Percentiles rank a stretch among this genome's conserved stretches.
Conservation (phyloP, 1,284 basidiomycete genomes). For the Cutaneotrichosporon sp. region DNA sequence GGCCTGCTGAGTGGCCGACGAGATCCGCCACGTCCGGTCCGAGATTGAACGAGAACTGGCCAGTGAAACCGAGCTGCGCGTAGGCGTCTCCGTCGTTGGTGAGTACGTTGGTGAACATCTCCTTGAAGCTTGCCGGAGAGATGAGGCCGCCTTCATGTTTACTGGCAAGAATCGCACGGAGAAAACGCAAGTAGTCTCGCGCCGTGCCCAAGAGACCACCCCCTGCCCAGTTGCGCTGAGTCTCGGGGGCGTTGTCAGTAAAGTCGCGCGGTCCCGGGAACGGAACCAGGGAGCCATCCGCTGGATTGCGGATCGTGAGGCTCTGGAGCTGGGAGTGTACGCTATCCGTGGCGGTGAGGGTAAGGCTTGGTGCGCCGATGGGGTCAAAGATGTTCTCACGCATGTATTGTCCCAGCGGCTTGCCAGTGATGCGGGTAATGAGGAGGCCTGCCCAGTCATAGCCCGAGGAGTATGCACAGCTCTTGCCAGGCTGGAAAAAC, state of each 20-base stretch:
- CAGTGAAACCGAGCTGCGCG: no score
- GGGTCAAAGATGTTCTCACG: constrained; percentile 38
- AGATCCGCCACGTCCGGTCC: no score
- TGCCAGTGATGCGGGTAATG: constrained; percentile 33
- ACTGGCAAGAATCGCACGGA: constrained; percentile 26
- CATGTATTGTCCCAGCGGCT: constrained; percentile 36
- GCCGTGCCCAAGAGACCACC: constrained; percentile 39
- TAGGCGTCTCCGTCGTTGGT: no score
- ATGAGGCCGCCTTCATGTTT: constrained; percentile 17
- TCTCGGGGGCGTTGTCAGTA: constrained; percentile 12
- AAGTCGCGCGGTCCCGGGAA: constrained; percentile 29
- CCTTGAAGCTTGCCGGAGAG: constrained; percentile 16
- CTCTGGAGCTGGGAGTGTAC: constrained; percentile 17
- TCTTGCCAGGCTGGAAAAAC: constrained; percentile 36
- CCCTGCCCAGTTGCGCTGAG: constrained; percentile 20
- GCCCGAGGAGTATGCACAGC: constrained; percentile 29
- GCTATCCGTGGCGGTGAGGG: constrained; percentile 30
- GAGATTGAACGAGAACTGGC: no score
- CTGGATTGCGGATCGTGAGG: constrained; percentile 20
- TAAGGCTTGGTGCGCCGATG: constrained; percentile 26
- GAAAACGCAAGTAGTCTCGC: constrained; percentile 30
- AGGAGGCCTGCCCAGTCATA: constrained; percentile 44
- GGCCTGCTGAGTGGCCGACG: no score
- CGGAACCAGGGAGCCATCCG: constrained; percentile 12
- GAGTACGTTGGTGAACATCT: no score